These are phyloP conservation scores for Eudorina sp. DNA, from an alignment of 139 green algal species.

Conservation along the genomic window DNA sequence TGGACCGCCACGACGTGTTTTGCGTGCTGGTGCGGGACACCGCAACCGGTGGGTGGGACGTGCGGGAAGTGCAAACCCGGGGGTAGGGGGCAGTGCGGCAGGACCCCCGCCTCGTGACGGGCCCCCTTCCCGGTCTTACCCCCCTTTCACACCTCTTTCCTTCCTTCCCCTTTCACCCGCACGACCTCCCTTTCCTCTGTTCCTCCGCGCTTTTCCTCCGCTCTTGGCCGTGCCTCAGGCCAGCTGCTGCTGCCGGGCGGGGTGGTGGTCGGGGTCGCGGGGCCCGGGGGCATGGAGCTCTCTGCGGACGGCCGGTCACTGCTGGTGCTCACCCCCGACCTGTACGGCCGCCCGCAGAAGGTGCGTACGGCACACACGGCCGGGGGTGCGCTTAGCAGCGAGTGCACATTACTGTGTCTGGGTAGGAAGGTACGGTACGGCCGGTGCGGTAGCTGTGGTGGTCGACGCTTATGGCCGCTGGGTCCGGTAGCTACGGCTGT, in stretches of 20 bases:
- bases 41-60: conserved; percentile 27
- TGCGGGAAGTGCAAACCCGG: too few relatives aligned
- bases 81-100: too few relatives aligned
- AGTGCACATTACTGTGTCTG: too few relatives aligned
- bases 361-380: too few relatives aligned
- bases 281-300: conserved; percentile 55
- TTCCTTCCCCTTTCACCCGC: neutral
- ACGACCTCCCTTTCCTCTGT: neutral
- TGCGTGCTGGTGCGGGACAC: conserved; percentile 46
- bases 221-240: neutral
- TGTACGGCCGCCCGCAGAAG: conserved; percentile 43
- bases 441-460: too few relatives aligned
- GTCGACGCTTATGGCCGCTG: too few relatives aligned
- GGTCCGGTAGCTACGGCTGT: too few relatives aligned
- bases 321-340: conserved; percentile 49
- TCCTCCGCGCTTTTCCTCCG: neutral
- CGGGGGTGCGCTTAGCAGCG: too few relatives aligned
- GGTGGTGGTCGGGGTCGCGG: conserved; percentile 4
- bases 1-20: neutral
- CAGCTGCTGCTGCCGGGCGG: conserved; percentile 28
- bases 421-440: too few relatives aligned
- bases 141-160: too few relatives aligned
- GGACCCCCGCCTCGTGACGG: too few relatives aligned
- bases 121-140: too few relatives aligned
- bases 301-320: conserved; percentile 41